phyloP scores from a whole-genome alignment of 2,329 filamentous ascomycete species.

The Didymosphaeria variabile region DNA sequence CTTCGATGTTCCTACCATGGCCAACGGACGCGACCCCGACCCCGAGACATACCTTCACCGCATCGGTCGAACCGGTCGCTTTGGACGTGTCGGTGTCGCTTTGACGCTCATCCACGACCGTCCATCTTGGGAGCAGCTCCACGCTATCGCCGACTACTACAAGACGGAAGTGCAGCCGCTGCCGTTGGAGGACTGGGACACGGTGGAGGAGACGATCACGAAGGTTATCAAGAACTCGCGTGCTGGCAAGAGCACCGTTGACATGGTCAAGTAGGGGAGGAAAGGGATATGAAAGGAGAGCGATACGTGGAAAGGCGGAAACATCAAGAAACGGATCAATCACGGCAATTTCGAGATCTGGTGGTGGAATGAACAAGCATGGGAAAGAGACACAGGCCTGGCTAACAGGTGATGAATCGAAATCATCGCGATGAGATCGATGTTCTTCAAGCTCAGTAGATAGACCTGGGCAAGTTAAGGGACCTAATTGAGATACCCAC shows the following conservation, averaged over 20 bases:
- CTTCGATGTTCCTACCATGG: conserved; percentile 70
- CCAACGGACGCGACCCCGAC: conserved; percentile 74
- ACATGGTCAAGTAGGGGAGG: conserved; percentile 45
- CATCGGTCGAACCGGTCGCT: conserved; percentile 95
- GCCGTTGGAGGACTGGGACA: conserved; percentile 88
- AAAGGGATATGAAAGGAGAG: background rate
- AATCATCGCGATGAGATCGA: background rate
- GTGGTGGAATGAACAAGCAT: background rate
- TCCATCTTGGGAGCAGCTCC: conserved; percentile 80
- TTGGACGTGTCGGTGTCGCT: conserved; percentile 94
- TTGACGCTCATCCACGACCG: conserved; percentile 94
- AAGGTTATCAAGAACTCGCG: conserved; percentile 59
- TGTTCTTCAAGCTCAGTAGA: conserved; percentile 4
- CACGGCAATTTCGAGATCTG: background rate
- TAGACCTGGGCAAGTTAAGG: background rate
- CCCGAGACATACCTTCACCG: conserved; percentile 97
- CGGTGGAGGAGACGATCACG: conserved; percentile 84
- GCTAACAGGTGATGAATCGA: too few species aligned
- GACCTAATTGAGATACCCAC: conserved; percentile 14
- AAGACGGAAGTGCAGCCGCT: conserved; percentile 82
- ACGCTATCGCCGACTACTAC: conserved; percentile 82
- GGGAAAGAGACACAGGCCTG: background rate
- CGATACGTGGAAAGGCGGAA: background rate
- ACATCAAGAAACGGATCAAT: background rate
- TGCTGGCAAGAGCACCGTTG: conserved; percentile 51